Evolutionary conservation across 164 flowering plant genomes (phyloP).

Genomic region (Macadamia tetraphylla): DNA sequence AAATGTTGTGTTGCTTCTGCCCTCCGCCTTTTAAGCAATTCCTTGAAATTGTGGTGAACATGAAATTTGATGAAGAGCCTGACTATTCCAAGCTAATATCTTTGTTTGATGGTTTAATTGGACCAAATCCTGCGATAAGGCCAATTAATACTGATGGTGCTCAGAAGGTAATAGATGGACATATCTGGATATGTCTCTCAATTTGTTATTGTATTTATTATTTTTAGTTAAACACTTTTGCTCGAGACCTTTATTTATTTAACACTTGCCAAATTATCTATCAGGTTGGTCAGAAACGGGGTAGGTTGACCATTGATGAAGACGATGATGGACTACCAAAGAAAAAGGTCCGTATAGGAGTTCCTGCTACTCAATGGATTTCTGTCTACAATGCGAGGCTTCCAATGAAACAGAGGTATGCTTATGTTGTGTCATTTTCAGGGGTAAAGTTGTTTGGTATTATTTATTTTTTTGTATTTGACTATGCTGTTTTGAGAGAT

Average conservation of each 20-base stretch:
- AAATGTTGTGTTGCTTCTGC: conserved; percentile 72
- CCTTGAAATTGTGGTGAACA: conserved; percentile 75
- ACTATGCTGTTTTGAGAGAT: not conserved
- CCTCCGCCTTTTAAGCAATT: conserved; percentile 76
- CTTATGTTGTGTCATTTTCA: not conserved
- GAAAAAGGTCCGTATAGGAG: conserved; percentile 84
- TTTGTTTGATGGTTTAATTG: conserved; percentile 64
- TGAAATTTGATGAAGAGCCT: conserved; percentile 95
- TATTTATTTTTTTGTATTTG: not conserved
- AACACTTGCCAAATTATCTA: conserved; percentile 36
- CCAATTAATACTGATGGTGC: conserved; percentile 92
- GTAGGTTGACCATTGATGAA: conserved; percentile 62
- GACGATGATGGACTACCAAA: conserved; percentile 71
- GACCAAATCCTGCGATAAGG: conserved; percentile 72
- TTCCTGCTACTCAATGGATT: conserved; percentile 92
- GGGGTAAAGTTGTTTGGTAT: not conserved
- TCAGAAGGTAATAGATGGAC: conserved; percentile 46
- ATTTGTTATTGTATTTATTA: not conserved
- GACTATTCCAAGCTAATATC: conserved; percentile 73
- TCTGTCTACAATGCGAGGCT: conserved; percentile 74
- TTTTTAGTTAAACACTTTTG: not conserved
- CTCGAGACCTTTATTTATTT: not conserved
- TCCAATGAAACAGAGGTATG: conserved; percentile 86
- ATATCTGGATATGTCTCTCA: not conserved
- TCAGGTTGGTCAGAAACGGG: conserved; percentile 89